Base-by-base conservation (phyloP, 345 rosid genomes). In the Hirschfeldia incana region DNA sequence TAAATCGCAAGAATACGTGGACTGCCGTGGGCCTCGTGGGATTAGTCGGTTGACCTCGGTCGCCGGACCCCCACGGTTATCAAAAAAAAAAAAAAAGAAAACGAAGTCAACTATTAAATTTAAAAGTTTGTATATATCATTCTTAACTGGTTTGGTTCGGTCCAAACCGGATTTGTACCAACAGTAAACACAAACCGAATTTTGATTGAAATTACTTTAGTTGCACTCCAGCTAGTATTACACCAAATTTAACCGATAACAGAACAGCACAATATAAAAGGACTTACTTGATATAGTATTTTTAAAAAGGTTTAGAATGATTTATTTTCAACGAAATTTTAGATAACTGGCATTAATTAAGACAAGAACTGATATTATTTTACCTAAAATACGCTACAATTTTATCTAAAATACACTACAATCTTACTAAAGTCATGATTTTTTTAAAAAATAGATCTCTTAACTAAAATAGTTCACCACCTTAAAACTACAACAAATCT, bases 81-180 rank as follows among this genome's bases (percentile, higher is more conserved):
- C n/a, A n/a, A n/a, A n/a, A n/a, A n/a, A n/a, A n/a, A n/a, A n/a
- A n/a, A n/a, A n/a, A n/a, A n/a, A n/a, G 76, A 11, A 71, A 12
- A 7, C 39, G 57, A 65, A 57, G 77, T 78, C 77, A 72, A 78
- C 81, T 72, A 49, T 72, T 17, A 29, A 8, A 30, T 17, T 59
- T 58, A 7, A 11, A 76, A 5, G 42, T 6, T 15, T 42, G 16
- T 76, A 11, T 65, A 36, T n/a, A 60, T 63, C 17, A n/a, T 61
- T 76, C 26, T 49, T 51, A 51, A 12, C 17, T 49, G 70, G 76
- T 70, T 36, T 21, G 59, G 32, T 27, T 69, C 11, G 67, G 4
- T 53, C 63, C 33, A 62, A 51, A 63, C 64, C 67, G 5, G n/a
- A 39, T 17, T 17, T 17, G 6, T 5, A 5, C 39, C 42, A 55